A percentile compares a stretch with the other conserved stretches of the same genome.
These are phyloP conservation scores for Helotiales sp. DNA, from an alignment of 2,329 filamentous ascomycete species.

Conservation along the genomic window DNA sequence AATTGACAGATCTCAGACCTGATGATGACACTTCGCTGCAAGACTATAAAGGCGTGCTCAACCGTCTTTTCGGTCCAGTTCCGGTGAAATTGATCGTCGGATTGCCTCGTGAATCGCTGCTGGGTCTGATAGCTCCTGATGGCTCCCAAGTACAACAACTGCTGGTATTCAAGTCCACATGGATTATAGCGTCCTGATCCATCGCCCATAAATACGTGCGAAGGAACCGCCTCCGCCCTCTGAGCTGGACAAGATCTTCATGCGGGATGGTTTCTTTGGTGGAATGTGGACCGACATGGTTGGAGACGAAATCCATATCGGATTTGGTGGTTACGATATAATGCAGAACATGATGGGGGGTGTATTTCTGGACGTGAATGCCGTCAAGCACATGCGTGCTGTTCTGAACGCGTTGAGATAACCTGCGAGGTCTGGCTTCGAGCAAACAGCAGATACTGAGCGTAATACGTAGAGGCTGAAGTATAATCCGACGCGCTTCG, in stretches of 20 bases:
- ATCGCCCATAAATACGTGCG: neutral
- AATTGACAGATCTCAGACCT: neutral
- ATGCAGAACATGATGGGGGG: neutral
- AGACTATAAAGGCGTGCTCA: neutral
- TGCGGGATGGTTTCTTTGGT: neutral
- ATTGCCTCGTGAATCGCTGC: neutral
- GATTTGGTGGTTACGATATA: neutral
- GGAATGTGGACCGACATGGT: neutral
- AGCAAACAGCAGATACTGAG: too few relatives aligned
- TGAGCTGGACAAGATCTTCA: neutral
- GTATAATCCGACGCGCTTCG: too few relatives aligned
- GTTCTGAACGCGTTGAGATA: too few relatives aligned
- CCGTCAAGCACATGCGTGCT: too few relatives aligned
- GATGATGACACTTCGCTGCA: neutral
- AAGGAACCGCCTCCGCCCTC: neutral
- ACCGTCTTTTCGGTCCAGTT: neutral
- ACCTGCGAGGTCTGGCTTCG: too few relatives aligned
- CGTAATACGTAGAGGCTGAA: too few relatives aligned
- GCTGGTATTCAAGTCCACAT: neutral
- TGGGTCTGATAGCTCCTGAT: neutral
- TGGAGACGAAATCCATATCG: neutral
- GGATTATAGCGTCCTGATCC: neutral
- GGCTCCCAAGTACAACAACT: neutral
- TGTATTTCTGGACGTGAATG: too few relatives aligned
- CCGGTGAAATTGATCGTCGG: neutral